phyloP scores from a whole-genome alignment of 2,329 filamentous ascomycete genomes.

The Ophiostoma pallidulum region DNA sequence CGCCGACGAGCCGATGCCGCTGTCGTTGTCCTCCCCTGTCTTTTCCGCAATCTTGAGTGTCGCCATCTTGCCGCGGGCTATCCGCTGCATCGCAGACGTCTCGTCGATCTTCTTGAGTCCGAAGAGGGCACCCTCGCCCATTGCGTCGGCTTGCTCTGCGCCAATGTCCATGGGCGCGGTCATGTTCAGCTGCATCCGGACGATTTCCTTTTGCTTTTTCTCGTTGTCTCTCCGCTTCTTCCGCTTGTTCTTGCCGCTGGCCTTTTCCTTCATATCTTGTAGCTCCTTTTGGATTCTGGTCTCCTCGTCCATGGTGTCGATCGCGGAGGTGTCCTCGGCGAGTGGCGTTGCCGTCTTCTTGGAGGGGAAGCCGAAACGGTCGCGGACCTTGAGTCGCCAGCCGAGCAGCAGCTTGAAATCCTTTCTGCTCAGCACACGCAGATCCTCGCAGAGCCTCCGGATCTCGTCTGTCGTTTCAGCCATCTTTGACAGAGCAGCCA shows the following conservation, averaged over 20 bases:
- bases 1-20: constrained; percentile 43
- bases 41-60: constrained; percentile 41
- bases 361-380: constrained; percentile 76
- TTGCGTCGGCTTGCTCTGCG: constrained; percentile 71
- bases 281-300: constrained; percentile 82
- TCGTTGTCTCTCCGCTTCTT: constrained; percentile 85
- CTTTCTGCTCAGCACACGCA: constrained; percentile 85
- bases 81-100: constrained; percentile 56
- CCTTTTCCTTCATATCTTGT: constrained; percentile 70
- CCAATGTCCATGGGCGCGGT: constrained; percentile 91
- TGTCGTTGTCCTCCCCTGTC: constrained; percentile 43
- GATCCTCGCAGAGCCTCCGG: constrained; percentile 64
- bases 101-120: constrained; percentile 74
- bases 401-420: constrained; percentile 85
- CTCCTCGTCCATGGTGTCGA: constrained; percentile 92
- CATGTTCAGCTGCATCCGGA: constrained; percentile 98
- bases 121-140: constrained; percentile 78
- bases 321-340: constrained; percentile 65
- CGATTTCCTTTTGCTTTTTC: constrained; percentile 83
- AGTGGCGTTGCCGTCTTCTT: constrained; percentile 52
- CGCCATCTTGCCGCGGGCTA: constrained; percentile 72
- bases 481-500: constrained; percentile 76
- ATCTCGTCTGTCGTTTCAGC: constrained; percentile 82
- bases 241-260: constrained; percentile 67
- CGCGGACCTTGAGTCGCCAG: constrained; percentile 83